Evolutionary conservation across 768 basidiomycete species (phyloP).

Genomic region (Flagelloscypha sp.): DNA sequence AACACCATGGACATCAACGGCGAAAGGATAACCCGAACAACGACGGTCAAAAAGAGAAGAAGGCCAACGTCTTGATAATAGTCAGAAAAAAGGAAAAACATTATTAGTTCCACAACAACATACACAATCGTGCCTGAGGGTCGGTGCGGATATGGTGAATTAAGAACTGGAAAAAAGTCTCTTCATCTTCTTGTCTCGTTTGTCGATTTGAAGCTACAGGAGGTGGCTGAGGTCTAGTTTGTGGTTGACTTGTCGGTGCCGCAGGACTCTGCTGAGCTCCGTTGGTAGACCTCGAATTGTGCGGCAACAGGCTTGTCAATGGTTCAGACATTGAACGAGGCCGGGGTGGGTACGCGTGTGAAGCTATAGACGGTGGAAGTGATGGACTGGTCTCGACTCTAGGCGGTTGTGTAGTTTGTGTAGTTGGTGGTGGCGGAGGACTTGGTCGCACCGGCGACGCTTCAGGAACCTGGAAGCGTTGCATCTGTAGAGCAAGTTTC

Average conservation of each 20-base stretch:
- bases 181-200: too few species aligned
- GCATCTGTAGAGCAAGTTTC: conserved; percentile 4
- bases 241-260: background rate
- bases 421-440: conserved; percentile 11
- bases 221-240: too few species aligned
- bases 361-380: too few species aligned
- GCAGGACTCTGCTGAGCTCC: background rate
- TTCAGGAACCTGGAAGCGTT: conserved; percentile 10
- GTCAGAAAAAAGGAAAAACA: background rate
- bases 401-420: conserved; percentile 20
- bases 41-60: conserved; percentile 51
- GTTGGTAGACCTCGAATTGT: too few species aligned
- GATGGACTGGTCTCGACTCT: too few species aligned
- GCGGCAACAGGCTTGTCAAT: too few species aligned
- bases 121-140: conserved; percentile 67
- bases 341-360: too few species aligned
- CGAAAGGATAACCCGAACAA: conserved; percentile 67
- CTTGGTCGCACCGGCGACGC: conserved; percentile 15
- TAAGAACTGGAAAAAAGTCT: conserved; percentile 45
- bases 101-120: conserved; percentile 17
- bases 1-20: conserved; percentile 59
- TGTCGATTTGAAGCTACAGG: too few species aligned
- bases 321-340: too few species aligned
- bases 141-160: conserved; percentile 56
- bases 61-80: conserved; percentile 4